Base-by-base conservation (phyloP, 768 basidiomycete species). In the Dentipellis fragilis region DNA sequence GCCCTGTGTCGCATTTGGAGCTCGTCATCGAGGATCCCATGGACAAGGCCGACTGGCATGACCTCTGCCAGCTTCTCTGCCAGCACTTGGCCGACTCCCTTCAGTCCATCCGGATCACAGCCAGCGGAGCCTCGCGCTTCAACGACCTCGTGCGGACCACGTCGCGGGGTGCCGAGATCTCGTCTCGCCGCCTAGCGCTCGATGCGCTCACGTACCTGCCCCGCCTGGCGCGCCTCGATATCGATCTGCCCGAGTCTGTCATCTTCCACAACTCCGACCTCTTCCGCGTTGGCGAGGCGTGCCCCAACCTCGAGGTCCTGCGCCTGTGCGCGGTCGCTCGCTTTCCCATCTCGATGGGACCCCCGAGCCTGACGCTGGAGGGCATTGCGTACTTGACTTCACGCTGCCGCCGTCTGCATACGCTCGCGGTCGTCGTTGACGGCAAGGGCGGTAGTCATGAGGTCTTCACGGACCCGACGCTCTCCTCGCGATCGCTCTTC, bases 1-100 rank as follows among this genome's bases (percentile, higher is more conserved):
- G 79, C 66, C 74, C 78, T n/a, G 69, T 89, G 64, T 72, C 74
- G n/a, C 76, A 79, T 52, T 74, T 90, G 53, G 88, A 89, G 50
- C 79, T 90, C 39, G 73, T 83, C 66, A 84, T 90, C 60, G 88
- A 90, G 59, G 88, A 90, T 62, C 86, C 88, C 14, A 85, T 86
- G 19, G 81, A 83, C 64, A 76, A 77, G 56, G 77, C 76, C 8
- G 87, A 89, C 63, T 90, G 88, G 88, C 81, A 80, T 58, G 81
- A 88, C 59, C 73, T 89, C 17, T 85, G 80, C 42, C 69, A 69
- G 48, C 64, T 85, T 63, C 75, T 89, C 52, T 81, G 77, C 61
- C 80, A 86, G 59, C 72, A 76, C 60, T 87, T 88, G 62, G 74
- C 77, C 12, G 67, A 74, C 48, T 77, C 80, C 12, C 71, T 90